phyloP scores from a whole-genome alignment of 106 monocot species.

The Acanthochlamys bracteata region DNA sequence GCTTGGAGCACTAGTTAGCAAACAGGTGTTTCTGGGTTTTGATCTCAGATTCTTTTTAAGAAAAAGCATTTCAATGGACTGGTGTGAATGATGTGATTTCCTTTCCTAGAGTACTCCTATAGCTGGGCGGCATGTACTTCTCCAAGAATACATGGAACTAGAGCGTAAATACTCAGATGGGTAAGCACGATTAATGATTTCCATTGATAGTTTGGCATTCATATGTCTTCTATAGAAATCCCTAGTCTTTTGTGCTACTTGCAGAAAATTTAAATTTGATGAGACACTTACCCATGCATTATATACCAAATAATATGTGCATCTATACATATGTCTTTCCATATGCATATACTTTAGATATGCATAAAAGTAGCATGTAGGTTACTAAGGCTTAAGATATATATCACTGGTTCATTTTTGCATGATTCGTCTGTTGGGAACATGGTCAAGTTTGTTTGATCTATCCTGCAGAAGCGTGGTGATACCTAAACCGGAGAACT shows the following conservation, averaged over 20 bases:
- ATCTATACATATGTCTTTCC: too few species aligned
- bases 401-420: too few species aligned
- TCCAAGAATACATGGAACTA: slow-evolving; percentile 53
- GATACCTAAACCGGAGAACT: slow-evolving; percentile 85
- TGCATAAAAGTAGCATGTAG: too few species aligned
- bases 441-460: neutral
- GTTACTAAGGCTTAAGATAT: too few species aligned
- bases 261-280: too few species aligned
- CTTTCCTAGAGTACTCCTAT: slow-evolving; percentile 56
- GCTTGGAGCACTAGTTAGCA: slow-evolving; percentile 86
- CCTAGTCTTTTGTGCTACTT: too few species aligned
- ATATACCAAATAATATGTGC: too few species aligned
- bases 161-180: slow-evolving; percentile 69
- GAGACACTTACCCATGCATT: too few species aligned
- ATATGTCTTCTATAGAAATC: too few species aligned
- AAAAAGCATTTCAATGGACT: neutral
- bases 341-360: too few species aligned
- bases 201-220: too few species aligned
- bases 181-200: slow-evolving; percentile 34
- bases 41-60: neutral
- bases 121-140: slow-evolving; percentile 62
- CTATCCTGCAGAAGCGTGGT: slow-evolving; percentile 35
- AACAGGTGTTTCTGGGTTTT: slow-evolving; percentile 56
- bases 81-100: neutral
- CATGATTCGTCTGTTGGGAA: neutral